A percentile compares a stretch with the other conserved stretches of the same genome.
Evolutionary conservation across 2,329 filamentous ascomycete species (phyloP).

Genomic region (Colletotrichum sp.): DNA sequence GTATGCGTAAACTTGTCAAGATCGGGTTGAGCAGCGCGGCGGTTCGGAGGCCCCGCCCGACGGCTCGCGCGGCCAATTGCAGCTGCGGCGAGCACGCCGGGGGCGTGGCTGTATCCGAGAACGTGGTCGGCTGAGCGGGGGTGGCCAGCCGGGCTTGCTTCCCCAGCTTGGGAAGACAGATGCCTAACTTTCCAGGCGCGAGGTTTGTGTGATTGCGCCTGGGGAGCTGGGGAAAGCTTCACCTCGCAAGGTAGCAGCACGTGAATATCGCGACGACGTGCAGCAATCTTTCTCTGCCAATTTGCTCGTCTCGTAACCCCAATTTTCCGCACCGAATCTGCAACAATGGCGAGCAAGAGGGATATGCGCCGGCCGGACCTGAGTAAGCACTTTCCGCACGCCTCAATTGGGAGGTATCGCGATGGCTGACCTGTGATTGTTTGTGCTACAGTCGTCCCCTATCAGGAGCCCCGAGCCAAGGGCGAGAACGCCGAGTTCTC

Average conservation of each 20-base stretch:
- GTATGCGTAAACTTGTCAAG: not conserved
- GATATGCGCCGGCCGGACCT: conserved; percentile 79
- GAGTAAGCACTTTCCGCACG: conserved; percentile 54
- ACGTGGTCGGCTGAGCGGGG: not conserved
- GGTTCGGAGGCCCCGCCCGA: conserved; percentile 6
- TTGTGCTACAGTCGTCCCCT: conserved; percentile 75
- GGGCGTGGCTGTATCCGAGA: not conserved
- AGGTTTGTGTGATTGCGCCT: not conserved
- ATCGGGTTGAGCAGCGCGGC: conserved; percentile 4
- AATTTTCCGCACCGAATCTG: not conserved
- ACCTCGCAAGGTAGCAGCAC: not conserved
- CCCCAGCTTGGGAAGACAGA: not conserved
- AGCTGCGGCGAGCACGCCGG: not conserved
- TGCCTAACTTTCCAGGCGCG: not conserved
- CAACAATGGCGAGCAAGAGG: conserved; percentile 69
- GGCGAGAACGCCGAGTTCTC: conserved; percentile 71
- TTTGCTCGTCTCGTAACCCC: not conserved
- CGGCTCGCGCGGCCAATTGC: not conserved
- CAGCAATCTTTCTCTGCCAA: not conserved
- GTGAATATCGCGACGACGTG: not conserved
- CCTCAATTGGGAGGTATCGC: not conserved
- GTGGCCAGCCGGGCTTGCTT: not conserved
- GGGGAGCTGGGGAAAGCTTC: conserved; percentile 16
- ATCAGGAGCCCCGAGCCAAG: conserved; percentile 75
- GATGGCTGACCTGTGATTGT: not conserved